Percentiles rank a stretch among this genome's conserved stretches.
Evolutionary conservation across 352 stramenopile genomes (phyloP).

Genomic region (Pythium periplocum): DNA sequence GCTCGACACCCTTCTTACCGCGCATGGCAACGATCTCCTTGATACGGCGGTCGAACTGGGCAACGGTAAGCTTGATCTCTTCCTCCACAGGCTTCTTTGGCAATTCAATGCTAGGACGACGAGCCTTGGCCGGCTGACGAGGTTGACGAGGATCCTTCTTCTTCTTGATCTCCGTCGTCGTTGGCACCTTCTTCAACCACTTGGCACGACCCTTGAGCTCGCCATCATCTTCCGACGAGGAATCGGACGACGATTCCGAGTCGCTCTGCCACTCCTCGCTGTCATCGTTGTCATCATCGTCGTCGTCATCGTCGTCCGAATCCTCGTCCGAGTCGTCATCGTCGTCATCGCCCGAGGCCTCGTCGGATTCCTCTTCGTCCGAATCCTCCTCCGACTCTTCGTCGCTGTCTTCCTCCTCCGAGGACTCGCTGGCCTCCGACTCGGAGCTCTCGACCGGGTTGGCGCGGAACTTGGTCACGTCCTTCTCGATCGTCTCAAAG

Average conservation of each 20-base stretch:
- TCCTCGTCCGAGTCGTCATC: conserved; percentile 34
- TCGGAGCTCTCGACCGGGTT: conserved; percentile 85
- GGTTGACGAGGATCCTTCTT: conserved; percentile 19
- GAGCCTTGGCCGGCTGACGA: conserved; percentile 38
- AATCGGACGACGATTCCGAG: conserved; percentile 52
- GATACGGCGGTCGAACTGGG: conserved; percentile 78
- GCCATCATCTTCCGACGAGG: conserved; percentile 71
- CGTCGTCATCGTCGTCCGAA: conserved; percentile 19
- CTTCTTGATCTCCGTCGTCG: conserved; percentile 53
- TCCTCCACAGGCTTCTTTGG: conserved; percentile 65
- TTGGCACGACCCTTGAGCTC: conserved; percentile 93
- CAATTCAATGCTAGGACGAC: conserved; percentile 35
- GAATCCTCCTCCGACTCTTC: conserved; percentile 17
- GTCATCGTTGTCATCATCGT: conserved; percentile 24
- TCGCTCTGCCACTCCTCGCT: conserved; percentile 43
- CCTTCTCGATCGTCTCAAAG: conserved; percentile 86
- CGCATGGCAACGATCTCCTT: conserved; percentile 82
- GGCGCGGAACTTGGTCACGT: conserved; percentile 89
- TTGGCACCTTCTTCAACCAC: conserved; percentile 93
- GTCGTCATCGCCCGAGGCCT: conserved; percentile 19
- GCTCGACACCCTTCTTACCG: conserved; percentile 79
- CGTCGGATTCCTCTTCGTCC: conserved; percentile 13
- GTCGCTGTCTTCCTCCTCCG: conserved; percentile 28
- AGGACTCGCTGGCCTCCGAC: conserved; percentile 33
- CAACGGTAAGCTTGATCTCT: conserved; percentile 73